phyloP scores from a whole-genome alignment of 805 yeast genomes.

The Jamesozyma spencerorum region DNA sequence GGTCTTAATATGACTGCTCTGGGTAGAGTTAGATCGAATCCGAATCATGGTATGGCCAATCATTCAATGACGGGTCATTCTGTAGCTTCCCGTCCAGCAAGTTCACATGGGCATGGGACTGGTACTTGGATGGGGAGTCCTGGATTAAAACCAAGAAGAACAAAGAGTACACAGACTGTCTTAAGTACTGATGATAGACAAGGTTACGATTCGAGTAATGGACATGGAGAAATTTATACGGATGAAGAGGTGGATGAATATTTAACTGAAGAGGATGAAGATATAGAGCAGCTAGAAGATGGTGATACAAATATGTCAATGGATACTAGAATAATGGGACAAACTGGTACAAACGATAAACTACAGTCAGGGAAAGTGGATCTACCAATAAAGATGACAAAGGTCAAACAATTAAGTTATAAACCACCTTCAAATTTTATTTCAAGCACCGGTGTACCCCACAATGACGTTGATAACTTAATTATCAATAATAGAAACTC shows the following conservation, averaged over 20 bases:
- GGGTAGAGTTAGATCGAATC: constrained; percentile 19
- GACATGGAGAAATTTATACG: constrained; percentile 37
- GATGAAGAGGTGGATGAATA: constrained; percentile 16
- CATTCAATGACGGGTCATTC: not conserved
- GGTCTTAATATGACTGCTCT: constrained; percentile 29
- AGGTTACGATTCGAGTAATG: constrained; percentile 10
- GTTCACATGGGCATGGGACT: constrained; percentile 4
- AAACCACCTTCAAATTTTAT: constrained; percentile 8
- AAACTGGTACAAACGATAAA: not conserved
- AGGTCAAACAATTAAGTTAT: constrained; percentile 12
- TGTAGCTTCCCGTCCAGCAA: not conserved
- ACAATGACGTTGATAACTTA: not conserved
- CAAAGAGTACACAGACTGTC: constrained; percentile 23
- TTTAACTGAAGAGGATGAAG: constrained; percentile 2
- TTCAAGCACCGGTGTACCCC: not conserved
- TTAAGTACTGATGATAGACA: constrained; percentile 21
- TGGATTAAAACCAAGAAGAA: constrained; percentile 25
- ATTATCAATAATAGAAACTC: not conserved
- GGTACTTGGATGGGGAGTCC: constrained; percentile 9
- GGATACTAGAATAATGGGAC: constrained; percentile 1
- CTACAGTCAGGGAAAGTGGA: not conserved
- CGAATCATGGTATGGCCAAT: constrained; percentile 4
- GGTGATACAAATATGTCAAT: not conserved
- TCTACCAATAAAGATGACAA: not conserved
- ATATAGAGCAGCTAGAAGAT: not conserved